phyloP scores from a whole-genome alignment of 2,329 filamentous ascomycete genomes.

The Lomentospora prolificans region DNA sequence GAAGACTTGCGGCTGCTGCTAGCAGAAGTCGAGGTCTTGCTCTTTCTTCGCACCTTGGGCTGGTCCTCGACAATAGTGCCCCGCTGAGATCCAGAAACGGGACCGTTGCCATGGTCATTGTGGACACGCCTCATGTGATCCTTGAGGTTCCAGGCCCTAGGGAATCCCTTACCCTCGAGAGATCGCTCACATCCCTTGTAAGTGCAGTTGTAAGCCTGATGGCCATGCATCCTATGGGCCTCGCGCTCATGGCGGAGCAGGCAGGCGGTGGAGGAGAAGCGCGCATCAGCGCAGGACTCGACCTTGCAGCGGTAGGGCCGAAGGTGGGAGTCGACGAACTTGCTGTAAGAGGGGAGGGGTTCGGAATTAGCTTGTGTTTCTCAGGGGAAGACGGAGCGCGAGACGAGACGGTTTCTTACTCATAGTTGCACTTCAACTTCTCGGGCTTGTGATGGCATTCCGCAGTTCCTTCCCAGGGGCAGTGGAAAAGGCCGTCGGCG shows the following conservation, averaged over 20 bases:
- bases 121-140: constrained; percentile 98
- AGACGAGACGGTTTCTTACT: no score
- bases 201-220: constrained; percentile 84
- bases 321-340: constrained; percentile 92
- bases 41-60: constrained; percentile 47
- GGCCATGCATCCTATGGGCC: constrained; percentile 90
- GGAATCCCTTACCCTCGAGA: constrained; percentile 76
- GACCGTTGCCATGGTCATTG: constrained; percentile 41
- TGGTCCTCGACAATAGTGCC: constrained; percentile 20
- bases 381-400: no score
- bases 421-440: constrained; percentile 98
- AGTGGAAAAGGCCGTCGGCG: constrained; percentile 80
- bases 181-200: constrained; percentile 83
- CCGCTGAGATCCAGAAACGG: constrained; percentile 9
- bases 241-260: constrained; percentile 91
- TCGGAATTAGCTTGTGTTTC: background rate
- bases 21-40: constrained; percentile 24
- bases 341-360: constrained; percentile 43
- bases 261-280: constrained; percentile 92
- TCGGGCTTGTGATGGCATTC: constrained; percentile 83
- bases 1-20: constrained; percentile 20
- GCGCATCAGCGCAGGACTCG: constrained; percentile 69
- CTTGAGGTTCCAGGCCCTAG: constrained; percentile 87
- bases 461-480: constrained; percentile 66
- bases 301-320: constrained; percentile 95